These are phyloP conservation scores for Aspergillus latus DNA, from an alignment of 2,329 filamentous ascomycete species.

Conservation along the genomic window DNA sequence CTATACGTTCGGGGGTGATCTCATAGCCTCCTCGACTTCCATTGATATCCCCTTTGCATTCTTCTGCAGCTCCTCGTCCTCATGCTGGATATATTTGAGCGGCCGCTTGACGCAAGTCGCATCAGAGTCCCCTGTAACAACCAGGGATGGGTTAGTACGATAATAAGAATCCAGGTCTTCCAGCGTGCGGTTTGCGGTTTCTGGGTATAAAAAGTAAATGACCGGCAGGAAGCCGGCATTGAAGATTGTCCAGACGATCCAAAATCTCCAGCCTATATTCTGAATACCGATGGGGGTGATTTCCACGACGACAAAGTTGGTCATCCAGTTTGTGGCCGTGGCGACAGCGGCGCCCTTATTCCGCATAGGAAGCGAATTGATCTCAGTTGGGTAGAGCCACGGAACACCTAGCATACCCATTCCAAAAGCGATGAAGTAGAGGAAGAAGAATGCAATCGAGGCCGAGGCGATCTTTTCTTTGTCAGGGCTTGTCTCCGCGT, in stretches of 20 bases:
- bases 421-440: constrained; percentile 54
- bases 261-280: constrained; percentile 43
- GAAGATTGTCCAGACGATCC: constrained; percentile 48
- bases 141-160: constrained; percentile 38
- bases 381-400: constrained; percentile 44
- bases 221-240: constrained; percentile 51
- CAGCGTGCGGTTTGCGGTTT: constrained; percentile 33
- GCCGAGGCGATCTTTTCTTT: constrained; percentile 25
- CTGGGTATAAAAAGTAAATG: constrained; percentile 44
- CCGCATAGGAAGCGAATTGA: constrained; percentile 50
- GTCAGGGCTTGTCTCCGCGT: constrained; percentile 23
- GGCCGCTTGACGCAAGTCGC: constrained; percentile 49
- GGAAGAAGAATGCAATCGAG: constrained; percentile 53
- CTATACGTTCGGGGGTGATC: too few species aligned
- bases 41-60: not conserved
- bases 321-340: constrained; percentile 51
- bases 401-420: constrained; percentile 46
- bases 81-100: constrained; percentile 49
- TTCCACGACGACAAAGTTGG: constrained; percentile 39
- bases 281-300: constrained; percentile 49
- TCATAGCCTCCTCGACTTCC: too few species aligned
- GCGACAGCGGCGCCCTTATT: constrained; percentile 50
- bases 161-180: constrained; percentile 43
- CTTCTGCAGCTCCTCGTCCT: constrained; percentile 38
- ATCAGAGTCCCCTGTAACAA: constrained; percentile 52